Conservation (phyloP, 495 filamentous ascomycete genomes). For the Annulohypoxylon maeteangense region DNA sequence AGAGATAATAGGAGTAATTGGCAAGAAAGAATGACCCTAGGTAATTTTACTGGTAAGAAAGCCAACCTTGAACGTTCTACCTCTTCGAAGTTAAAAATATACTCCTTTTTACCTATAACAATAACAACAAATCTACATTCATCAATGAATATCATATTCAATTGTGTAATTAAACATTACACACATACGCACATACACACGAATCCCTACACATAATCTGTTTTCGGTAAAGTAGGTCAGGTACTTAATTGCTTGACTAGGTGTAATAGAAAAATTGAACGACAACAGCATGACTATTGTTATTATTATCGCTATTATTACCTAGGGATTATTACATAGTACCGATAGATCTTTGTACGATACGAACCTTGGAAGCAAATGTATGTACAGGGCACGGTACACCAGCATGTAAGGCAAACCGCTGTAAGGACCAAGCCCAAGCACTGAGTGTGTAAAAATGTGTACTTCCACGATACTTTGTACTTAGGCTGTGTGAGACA, state of each 20-base stretch:
- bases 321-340: neutral
- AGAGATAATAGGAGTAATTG: conserved; percentile 25
- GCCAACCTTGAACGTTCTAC: neutral
- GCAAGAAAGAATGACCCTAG: conserved; percentile 12
- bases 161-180: neutral
- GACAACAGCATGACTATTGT: conserved; percentile 4
- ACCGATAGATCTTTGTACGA: conserved; percentile 8
- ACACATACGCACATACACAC: neutral
- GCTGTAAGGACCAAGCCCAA: conserved; percentile 2
- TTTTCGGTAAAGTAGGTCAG: conserved; percentile 4
- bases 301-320: conserved; percentile 3
- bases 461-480: conserved; percentile 30
- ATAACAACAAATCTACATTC: neutral
- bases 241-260: neutral
- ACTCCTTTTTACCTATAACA: neutral
- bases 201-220: neutral
- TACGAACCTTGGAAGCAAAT: conserved; percentile 9
- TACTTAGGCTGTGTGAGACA: conserved; percentile 47
- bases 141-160: neutral
- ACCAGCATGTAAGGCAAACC: conserved; percentile 6
- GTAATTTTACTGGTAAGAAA: neutral
- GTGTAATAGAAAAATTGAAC: conserved; percentile 19
- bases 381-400: neutral
- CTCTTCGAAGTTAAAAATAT: neutral
- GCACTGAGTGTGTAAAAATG: neutral